Percentiles rank a stretch among this genome's conserved stretches.
Conservation (phyloP, 371 early-diverging fungal species). For the Zopfochytrium polystomum region DNA sequence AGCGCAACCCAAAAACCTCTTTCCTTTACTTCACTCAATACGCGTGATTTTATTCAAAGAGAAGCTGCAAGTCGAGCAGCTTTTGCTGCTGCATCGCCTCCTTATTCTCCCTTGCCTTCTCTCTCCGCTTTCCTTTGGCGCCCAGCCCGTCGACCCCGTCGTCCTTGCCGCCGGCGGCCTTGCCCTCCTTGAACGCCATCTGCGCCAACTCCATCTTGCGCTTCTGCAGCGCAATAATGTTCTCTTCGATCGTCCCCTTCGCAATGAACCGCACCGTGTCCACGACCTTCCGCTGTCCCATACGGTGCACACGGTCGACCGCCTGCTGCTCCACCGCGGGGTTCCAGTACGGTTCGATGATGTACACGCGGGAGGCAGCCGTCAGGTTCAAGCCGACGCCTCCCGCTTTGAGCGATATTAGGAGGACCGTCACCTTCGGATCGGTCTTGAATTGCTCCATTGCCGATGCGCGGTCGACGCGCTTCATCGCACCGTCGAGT, state of each 20-base stretch:
- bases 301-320: constrained; percentile 72
- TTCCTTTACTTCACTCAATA: too few relatives aligned
- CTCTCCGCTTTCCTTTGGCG: constrained; percentile 25
- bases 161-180: constrained; percentile 6
- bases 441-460: constrained; percentile 57
- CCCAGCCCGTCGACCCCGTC: constrained; percentile 24
- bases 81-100: constrained; percentile 20
- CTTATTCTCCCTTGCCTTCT: constrained; percentile 23
- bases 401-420: constrained; percentile 82
- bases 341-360: constrained; percentile 62
- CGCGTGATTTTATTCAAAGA: constrained; percentile 28
- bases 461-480: constrained; percentile 58
- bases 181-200: constrained; percentile 37
- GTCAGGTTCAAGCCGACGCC: constrained; percentile 90
- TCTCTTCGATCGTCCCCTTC: constrained; percentile 62
- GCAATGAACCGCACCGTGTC: constrained; percentile 57
- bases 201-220: constrained; percentile 50
- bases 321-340: too few relatives aligned
- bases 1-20: too few relatives aligned
- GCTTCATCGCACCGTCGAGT: constrained; percentile 67
- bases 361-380: constrained; percentile 68
- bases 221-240: constrained; percentile 57
- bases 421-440: constrained; percentile 56
- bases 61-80: constrained; percentile 25
- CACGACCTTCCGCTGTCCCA: constrained; percentile 63